Percentiles rank a stretch among this genome's conserved stretches.
These are phyloP conservation scores for Aspergillus piperis DNA, from an alignment of 2,329 filamentous ascomycete species.

Conservation along the genomic window DNA sequence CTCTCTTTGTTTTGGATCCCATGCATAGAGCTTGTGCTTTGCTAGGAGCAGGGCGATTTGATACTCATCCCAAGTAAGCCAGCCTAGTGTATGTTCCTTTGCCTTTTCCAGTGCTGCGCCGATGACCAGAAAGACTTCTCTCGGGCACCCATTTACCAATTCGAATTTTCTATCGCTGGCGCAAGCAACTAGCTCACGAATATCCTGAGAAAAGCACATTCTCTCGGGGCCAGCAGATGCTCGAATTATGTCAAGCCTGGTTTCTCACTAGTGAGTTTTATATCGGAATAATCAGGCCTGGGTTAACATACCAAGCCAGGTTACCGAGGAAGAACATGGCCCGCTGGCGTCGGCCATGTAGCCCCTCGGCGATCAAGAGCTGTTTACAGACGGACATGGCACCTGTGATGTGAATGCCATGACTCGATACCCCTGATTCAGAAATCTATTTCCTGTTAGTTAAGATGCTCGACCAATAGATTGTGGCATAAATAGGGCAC, in stretches of 20 bases:
- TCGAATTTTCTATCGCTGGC: slow-evolving; percentile 30
- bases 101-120: slow-evolving; percentile 30
- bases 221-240: slow-evolving; percentile 29
- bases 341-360: slow-evolving; percentile 26
- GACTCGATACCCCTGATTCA: slow-evolving; percentile 34
- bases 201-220: slow-evolving; percentile 31
- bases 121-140: slow-evolving; percentile 33
- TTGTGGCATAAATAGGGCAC: no score
- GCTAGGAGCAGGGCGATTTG: slow-evolving; percentile 20
- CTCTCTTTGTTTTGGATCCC: slow-evolving; percentile 21
- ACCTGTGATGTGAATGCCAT: slow-evolving; percentile 36
- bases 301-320: slow-evolving; percentile 27
- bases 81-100: slow-evolving; percentile 27
- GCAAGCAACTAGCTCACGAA: slow-evolving; percentile 28
- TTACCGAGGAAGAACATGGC: slow-evolving; percentile 35
- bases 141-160: slow-evolving; percentile 33
- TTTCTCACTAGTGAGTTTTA: neutral
- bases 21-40: slow-evolving; percentile 25
- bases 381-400: slow-evolving; percentile 36
- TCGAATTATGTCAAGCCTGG: slow-evolving; percentile 36
- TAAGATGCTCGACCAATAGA: neutral
- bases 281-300: neutral
- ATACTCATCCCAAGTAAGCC: slow-evolving; percentile 23
- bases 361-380: slow-evolving; percentile 24
- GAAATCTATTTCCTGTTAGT: slow-evolving; percentile 26